Evolutionary conservation across 495 filamentous ascomycete species (phyloP).

Genomic region (Penicillium pancosmium): DNA sequence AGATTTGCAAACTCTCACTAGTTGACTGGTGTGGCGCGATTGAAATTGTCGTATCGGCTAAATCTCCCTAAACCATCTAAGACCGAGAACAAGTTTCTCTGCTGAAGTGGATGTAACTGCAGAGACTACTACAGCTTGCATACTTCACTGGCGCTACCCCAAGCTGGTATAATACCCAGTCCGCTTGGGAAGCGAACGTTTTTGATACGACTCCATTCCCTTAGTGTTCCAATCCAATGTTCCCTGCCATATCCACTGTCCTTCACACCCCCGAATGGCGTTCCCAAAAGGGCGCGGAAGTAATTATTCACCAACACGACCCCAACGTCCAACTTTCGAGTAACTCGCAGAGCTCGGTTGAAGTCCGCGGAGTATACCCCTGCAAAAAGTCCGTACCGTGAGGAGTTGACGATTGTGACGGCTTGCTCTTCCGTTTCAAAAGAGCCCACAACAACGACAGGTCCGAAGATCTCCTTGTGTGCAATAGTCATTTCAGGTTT

Average conservation of each 20-base stretch:
- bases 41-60: too few species aligned
- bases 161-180: constrained; percentile 3
- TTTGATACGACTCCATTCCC: constrained; percentile 6
- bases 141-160: constrained; percentile 7
- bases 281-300: constrained; percentile 10
- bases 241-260: constrained; percentile 11
- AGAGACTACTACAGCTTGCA: constrained; percentile 1
- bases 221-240: constrained; percentile 11
- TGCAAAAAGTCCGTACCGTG: constrained; percentile 65
- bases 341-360: constrained; percentile 60
- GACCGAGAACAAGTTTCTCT: too few species aligned
- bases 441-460: constrained; percentile 59
- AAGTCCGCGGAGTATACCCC: constrained; percentile 73
- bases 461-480: constrained; percentile 67
- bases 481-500: constrained; percentile 56
- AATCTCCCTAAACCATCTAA: too few species aligned
- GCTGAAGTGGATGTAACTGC: too few species aligned
- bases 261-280: constrained; percentile 9
- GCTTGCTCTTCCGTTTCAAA: constrained; percentile 62
- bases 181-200: constrained; percentile 9
- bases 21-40: too few species aligned
- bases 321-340: constrained; percentile 63
- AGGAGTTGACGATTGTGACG: constrained; percentile 67
- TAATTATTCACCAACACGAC: constrained; percentile 40
- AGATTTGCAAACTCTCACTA: too few species aligned